phyloP scores from a whole-genome alignment of 257 asterid species.

The Verbascum thapsus region DNA sequence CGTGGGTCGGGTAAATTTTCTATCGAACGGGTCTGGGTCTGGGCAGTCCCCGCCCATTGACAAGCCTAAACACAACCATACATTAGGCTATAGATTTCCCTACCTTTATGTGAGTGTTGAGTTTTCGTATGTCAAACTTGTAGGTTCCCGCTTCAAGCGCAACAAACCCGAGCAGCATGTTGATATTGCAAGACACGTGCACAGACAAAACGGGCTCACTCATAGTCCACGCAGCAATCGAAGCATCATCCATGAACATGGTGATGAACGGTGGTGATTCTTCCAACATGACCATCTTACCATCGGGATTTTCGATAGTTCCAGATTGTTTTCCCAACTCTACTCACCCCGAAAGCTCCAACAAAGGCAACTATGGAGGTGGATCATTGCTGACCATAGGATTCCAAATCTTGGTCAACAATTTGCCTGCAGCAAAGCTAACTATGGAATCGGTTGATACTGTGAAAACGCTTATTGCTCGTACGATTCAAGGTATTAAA shows the following conservation, averaged over 20 bases:
- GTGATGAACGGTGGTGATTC: slow-evolving; percentile 77
- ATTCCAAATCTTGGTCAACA: slow-evolving; percentile 66
- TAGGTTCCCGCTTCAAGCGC: slow-evolving; percentile 45
- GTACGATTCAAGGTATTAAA: slow-evolving; percentile 63
- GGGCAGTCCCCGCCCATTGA: too few species aligned
- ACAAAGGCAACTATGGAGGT: slow-evolving; percentile 29
- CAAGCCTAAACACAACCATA: too few species aligned
- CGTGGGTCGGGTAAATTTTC: too few species aligned
- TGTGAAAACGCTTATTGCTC: slow-evolving; percentile 57
- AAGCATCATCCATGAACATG: slow-evolving; percentile 46
- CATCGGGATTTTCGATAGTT: slow-evolving; percentile 74
- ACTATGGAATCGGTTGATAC: slow-evolving; percentile 68
- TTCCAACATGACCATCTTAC: slow-evolving; percentile 53
- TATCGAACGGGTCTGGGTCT: too few species aligned
- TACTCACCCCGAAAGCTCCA: slow-evolving; percentile 18
- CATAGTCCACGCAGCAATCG: slow-evolving; percentile 64
- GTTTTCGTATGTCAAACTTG: slow-evolving; percentile 13
- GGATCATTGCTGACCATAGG: slow-evolving; percentile 76
- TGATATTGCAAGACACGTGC: slow-evolving; percentile 74
- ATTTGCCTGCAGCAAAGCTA: slow-evolving; percentile 55
- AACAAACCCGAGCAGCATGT: slow-evolving; percentile 42
- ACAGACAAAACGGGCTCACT: slow-evolving; percentile 63
- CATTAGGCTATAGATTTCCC: too few species aligned
- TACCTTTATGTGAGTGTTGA: not conserved
- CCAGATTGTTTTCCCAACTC: slow-evolving; percentile 56